Base-by-base conservation (phyloP, 2,329 filamentous ascomycete species). In the Talaromyces sp. region DNA sequence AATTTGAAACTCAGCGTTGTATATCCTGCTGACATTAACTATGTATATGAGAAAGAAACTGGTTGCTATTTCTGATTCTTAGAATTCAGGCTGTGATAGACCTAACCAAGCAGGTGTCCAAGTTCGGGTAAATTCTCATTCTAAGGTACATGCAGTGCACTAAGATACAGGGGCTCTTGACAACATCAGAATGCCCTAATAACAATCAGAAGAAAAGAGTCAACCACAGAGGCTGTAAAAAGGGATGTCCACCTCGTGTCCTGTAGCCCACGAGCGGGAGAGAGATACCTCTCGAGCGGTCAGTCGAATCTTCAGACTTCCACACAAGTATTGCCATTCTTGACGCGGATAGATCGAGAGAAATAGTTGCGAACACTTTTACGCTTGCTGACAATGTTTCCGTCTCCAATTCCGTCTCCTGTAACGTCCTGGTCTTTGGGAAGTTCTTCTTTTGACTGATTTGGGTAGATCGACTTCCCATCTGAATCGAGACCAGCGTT, bases 361-460 rank as follows among this genome's bases (percentile, higher is more conserved):
- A 66, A 58, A 6, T 65, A 59, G 18, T 63, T 50, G 18, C 63
- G 63, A 23, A 66, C 58, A 55, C 63, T 65, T 23, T 61, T 61
- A n/a, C 63, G 57, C 33, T 61, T 61, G 14, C 48, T 42, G 21
- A 56, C 11, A 16, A 8, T 57, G 35, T 57, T 42, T 18, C 54
- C 54, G 4, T 42, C 18, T 0, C 39, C 54, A 23, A 33, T 14
- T 14, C 33, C 12, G n/a, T 56, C 18, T 59, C 28, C 28, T 14
- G 52, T 35, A 42, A 21, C 23, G n/a, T 21, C 40, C 1, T 39
- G 56, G 33, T 37, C 35, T 9, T 33, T 28, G 18, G 33, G 25
- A 5, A 28, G 11, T 9, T 23, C n/a, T 14, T 31, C 14, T 8
- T 11, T 35, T 9, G 39, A 21, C 14, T 48, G 37, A 9, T 8